Evolutionary conservation across 2,329 filamentous ascomycete species (phyloP).

Genomic region (Paracorniculantispora psalliotae): DNA sequence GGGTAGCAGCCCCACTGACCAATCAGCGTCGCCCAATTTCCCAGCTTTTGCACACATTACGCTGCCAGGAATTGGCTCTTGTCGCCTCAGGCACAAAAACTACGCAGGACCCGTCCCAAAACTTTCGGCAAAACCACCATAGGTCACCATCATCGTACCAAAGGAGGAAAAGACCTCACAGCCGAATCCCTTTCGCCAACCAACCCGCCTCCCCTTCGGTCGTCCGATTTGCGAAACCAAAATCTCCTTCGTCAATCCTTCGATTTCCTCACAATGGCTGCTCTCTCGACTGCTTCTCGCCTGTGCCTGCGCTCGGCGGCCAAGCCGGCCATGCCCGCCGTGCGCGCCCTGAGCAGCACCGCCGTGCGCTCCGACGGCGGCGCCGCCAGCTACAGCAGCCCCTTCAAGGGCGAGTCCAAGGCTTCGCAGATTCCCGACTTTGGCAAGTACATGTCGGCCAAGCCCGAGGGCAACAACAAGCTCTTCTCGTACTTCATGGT

Average conservation of each 20-base stretch:
- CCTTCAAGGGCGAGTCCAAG: slow-evolving; percentile 56
- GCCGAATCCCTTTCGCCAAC: slow-evolving; percentile 24
- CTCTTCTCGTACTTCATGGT: slow-evolving; percentile 98
- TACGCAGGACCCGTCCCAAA: slow-evolving; percentile 26
- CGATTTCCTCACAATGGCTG: slow-evolving; percentile 51
- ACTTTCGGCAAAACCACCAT: slow-evolving; percentile 33
- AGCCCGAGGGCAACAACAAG: slow-evolving; percentile 65
- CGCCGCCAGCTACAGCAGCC: slow-evolving; percentile 51
- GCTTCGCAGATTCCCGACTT: slow-evolving; percentile 80
- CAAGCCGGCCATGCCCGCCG: slow-evolving; percentile 35
- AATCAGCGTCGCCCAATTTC: slow-evolving; percentile 46
- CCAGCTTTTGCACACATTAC: slow-evolving; percentile 28
- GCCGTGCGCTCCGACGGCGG: slow-evolving; percentile 41
- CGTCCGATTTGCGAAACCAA: slow-evolving; percentile 9
- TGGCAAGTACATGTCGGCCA: slow-evolving; percentile 73
- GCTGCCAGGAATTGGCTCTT: slow-evolving; percentile 19
- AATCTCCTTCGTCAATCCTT: slow-evolving; percentile 2
- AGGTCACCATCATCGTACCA: slow-evolving; percentile 29
- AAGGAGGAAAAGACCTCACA: slow-evolving; percentile 45
- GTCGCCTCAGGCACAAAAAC: slow-evolving; percentile 39
- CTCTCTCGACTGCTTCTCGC: slow-evolving; percentile 64
- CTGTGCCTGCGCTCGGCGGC: slow-evolving; percentile 59
- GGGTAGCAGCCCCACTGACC: slow-evolving; percentile 29
- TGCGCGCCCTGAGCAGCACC: slow-evolving; percentile 54
- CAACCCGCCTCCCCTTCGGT: slow-evolving; percentile 21